Evolutionary conservation across 306 rosid genomes (phyloP).

Genomic region (Gastrolobium bilobum): DNA sequence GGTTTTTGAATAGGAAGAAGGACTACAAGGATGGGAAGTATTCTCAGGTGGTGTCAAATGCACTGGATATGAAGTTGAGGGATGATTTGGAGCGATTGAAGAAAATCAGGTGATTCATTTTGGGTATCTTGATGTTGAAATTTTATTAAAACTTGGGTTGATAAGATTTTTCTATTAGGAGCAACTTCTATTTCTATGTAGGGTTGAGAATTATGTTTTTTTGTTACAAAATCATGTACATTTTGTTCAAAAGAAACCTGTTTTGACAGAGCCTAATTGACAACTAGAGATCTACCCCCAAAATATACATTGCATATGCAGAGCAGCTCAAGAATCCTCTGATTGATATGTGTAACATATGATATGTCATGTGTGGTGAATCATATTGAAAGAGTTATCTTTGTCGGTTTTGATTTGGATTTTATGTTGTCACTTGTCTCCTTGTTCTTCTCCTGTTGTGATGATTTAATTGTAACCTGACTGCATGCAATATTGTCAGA

Average conservation of each 20-base stretch:
- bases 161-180: background rate
- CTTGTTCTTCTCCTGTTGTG: background rate
- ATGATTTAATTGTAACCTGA: background rate
- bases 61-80: conserved; percentile 57
- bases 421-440: background rate
- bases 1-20: conserved; percentile 53
- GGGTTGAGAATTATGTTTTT: too few relatives aligned
- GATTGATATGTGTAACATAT: background rate
- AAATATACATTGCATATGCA: background rate
- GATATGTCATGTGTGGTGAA: background rate
- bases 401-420: background rate
- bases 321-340: conserved; percentile 8
- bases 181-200: too few relatives aligned
- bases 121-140: background rate
- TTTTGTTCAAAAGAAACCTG: background rate
- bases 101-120: conserved; percentile 53
- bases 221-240: background rate
- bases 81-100: conserved; percentile 60
- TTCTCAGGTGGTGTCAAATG: conserved; percentile 59
- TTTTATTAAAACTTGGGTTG: background rate
- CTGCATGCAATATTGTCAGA: background rate
- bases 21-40: conserved; percentile 54
- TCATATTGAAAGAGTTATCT: too few relatives aligned
- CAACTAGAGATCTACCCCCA: background rate
- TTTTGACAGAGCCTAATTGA: background rate